phyloP scores from a whole-genome alignment of 225 moss, liverwort and hornwort species.

The Pseudoscleropodium purum region DNA sequence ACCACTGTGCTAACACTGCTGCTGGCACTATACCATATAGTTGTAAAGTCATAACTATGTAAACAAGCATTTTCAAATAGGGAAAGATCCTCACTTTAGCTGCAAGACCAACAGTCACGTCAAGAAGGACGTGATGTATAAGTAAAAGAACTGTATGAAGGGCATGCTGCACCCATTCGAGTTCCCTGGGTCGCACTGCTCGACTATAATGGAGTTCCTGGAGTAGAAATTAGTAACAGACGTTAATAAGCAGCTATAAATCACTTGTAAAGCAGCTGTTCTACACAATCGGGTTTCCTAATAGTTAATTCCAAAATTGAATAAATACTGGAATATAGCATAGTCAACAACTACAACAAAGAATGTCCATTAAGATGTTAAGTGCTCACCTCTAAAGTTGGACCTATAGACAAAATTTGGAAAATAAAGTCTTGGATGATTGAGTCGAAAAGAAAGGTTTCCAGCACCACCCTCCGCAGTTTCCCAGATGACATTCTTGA shows the following conservation, averaged over 20 bases:
- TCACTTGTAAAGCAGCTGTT: background rate
- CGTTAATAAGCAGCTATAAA: background rate
- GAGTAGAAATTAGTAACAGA: background rate
- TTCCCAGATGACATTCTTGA: slow-evolving; percentile 34
- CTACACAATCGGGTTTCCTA: background rate
- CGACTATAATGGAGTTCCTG: slow-evolving; percentile 86
- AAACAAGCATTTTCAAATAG: background rate
- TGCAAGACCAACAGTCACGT: slow-evolving; percentile 51
- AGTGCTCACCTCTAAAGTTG: slow-evolving; percentile 64
- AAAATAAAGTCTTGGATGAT: slow-evolving; percentile 84
- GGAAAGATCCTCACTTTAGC: slow-evolving; percentile 51
- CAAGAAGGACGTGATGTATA: slow-evolving; percentile 72
- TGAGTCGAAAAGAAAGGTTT: slow-evolving; percentile 74
- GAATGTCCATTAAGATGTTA: background rate
- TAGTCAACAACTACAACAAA: background rate
- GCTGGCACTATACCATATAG: background rate
- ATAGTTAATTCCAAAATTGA: background rate
- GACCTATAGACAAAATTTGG: slow-evolving; percentile 66
- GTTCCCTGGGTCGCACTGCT: slow-evolving; percentile 70
- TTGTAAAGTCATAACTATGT: background rate
- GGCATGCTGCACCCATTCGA: slow-evolving; percentile 85
- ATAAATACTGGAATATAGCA: background rate
- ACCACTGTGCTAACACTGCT: background rate
- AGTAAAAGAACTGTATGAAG: slow-evolving; percentile 69
- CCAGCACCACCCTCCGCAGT: slow-evolving; percentile 43